Percentiles rank a stretch among this genome's conserved stretches.
Conservation (phyloP, 345 rosid species). For the Dovyalis caffra region DNA sequence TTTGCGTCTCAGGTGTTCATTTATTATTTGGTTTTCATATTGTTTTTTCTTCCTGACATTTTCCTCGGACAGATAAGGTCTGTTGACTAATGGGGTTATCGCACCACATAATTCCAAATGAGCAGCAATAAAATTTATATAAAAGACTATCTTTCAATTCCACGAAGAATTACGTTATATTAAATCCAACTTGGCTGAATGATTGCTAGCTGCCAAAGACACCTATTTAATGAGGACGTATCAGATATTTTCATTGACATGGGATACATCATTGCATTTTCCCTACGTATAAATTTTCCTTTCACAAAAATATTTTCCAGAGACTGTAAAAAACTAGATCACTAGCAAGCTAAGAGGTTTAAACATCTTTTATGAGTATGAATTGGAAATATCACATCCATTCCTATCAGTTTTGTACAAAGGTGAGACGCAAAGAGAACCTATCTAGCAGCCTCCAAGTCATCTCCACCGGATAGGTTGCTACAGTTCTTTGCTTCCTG, state of each 20-base stretch:
- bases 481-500: slow-evolving; percentile 2
- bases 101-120: not conserved
- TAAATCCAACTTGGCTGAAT: too few relatives aligned
- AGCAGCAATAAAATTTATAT: not conserved
- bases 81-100: not conserved
- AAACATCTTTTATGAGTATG: not conserved
- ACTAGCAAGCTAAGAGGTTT: not conserved
- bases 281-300: too few relatives aligned
- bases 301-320: too few relatives aligned
- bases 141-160: not conserved
- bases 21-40: not conserved
- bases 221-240: too few relatives aligned
- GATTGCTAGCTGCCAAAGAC: too few relatives aligned
- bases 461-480: not conserved
- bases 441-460: slow-evolving; percentile 16
- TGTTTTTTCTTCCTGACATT: too few relatives aligned
- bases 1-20: not conserved
- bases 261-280: too few relatives aligned
- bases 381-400: not conserved
- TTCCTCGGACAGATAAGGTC: not conserved
- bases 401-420: not conserved
- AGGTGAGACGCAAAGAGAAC: not conserved
- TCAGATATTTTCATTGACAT: too few relatives aligned
- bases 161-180: too few relatives aligned
- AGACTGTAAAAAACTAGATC: not conserved